These are phyloP conservation scores for Sclerospora graminicola DNA, from an alignment of 352 stramenopile genomes.

Conservation along the genomic window DNA sequence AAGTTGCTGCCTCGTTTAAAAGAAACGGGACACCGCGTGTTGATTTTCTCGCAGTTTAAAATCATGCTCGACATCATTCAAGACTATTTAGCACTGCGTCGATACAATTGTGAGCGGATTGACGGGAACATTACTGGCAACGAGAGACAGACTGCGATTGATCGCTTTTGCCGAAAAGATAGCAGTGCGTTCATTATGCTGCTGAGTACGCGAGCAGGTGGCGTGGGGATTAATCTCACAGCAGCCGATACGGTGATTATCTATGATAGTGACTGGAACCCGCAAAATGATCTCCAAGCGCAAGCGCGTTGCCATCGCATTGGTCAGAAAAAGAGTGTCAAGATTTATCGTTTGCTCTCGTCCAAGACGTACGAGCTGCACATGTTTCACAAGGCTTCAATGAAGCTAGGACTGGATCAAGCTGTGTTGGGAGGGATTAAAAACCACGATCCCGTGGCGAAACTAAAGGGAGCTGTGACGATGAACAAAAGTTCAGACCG, in stretches of 20 bases:
- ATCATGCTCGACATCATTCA: slow-evolving; percentile 99
- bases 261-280: slow-evolving; percentile 99
- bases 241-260: slow-evolving; percentile 87
- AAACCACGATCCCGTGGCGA: slow-evolving; percentile 40
- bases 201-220: slow-evolving; percentile 95
- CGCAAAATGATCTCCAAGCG: slow-evolving; percentile 91
- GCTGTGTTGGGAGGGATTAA: slow-evolving; percentile 85
- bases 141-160: slow-evolving; percentile 91
- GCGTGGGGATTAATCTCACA: slow-evolving; percentile 97
- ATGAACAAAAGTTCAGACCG: slow-evolving; percentile 28
- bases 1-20: slow-evolving; percentile 96
- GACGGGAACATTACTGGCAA: slow-evolving; percentile 97
- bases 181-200: slow-evolving; percentile 93
- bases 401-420: slow-evolving; percentile 89
- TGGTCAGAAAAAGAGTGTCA: slow-evolving; percentile 89
- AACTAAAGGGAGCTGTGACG: slow-evolving; percentile 27
- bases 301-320: slow-evolving; percentile 89
- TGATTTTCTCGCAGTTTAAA: slow-evolving; percentile 99
- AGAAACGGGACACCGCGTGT: slow-evolving; percentile 91
- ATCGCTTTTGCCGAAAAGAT: slow-evolving; percentile 73
- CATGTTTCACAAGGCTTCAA: slow-evolving; percentile 89
- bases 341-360: slow-evolving; percentile 88
- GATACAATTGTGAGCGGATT: slow-evolving; percentile 95
- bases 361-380: slow-evolving; percentile 90
- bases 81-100: slow-evolving; percentile 91